Conservation (phyloP, 1,139 yeast species). For the Debaryomycetaceae sp. region DNA sequence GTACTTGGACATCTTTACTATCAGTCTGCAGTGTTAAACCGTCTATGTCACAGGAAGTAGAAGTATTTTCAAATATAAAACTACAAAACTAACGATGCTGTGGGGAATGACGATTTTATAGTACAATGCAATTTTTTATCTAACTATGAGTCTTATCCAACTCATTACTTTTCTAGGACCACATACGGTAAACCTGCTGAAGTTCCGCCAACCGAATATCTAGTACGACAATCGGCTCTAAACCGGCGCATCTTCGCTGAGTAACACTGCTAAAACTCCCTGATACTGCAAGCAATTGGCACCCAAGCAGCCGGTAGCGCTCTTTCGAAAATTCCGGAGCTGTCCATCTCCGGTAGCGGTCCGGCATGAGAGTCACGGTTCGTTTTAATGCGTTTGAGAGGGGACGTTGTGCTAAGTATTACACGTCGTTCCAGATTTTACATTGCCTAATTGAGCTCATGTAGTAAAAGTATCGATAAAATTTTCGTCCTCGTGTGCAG, state of each 20-base stretch:
- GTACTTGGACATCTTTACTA: neutral
- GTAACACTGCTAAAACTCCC: no score
- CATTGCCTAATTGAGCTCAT: constrained; percentile 34
- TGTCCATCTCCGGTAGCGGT: no score
- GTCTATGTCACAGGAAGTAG: no score
- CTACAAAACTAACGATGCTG: neutral
- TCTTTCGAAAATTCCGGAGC: no score
- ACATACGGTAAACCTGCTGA: neutral
- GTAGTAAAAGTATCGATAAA: constrained; percentile 27
- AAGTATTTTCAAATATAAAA: no score
- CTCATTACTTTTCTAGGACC: neutral
- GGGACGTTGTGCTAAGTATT: neutral
- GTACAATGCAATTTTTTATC: neutral
- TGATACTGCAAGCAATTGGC: no score
- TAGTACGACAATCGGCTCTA: no score
- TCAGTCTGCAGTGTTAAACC: neutral
- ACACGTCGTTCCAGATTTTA: constrained; percentile 16
- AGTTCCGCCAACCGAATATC: neutral
- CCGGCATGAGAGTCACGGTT: no score
- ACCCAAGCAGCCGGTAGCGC: no score
- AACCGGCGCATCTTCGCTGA: no score
- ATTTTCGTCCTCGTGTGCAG: constrained; percentile 5
- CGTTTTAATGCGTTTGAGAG: no score
- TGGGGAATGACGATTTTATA: neutral
- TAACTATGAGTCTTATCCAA: neutral